Percentiles rank a stretch among this genome's conserved stretches.
These are phyloP conservation scores for Sclerotinia glacialis DNA, from an alignment of 2,329 filamentous ascomycete genomes.

Conservation along the genomic window DNA sequence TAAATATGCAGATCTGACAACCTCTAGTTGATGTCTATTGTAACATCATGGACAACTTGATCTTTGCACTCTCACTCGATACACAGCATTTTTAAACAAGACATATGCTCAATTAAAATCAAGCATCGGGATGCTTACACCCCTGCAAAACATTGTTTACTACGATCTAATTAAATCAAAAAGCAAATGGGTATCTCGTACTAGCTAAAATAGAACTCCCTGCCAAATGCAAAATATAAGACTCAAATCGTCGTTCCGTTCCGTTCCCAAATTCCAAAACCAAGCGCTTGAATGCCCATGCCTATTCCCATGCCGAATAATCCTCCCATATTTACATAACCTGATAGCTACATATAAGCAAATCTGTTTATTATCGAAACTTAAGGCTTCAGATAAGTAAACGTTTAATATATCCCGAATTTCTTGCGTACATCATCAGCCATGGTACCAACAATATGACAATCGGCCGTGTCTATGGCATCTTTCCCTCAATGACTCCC, in stretches of 20 bases:
- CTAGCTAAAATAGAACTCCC: conserved; percentile 18
- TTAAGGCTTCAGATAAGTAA: not conserved
- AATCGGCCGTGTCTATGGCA: not conserved
- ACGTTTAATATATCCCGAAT: not conserved
- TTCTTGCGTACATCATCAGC: not conserved
- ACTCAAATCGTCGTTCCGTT: not conserved
- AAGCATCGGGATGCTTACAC: not conserved
- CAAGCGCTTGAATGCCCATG: not conserved
- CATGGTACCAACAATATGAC: not conserved
- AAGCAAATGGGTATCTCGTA: conserved; percentile 25
- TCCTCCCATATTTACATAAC: not conserved
- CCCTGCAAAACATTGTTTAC: not conserved
- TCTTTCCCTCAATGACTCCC: conserved; percentile 22
- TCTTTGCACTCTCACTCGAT: not conserved
- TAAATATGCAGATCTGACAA: not conserved
- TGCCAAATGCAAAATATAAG: not conserved
- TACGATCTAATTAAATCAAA: not conserved
- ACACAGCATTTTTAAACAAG: not conserved
- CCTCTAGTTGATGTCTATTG: not conserved
- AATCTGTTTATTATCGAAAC: not conserved
- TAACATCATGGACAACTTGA: not conserved
- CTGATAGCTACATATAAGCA: not conserved
- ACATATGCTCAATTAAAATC: not conserved
- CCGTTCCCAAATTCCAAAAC: not conserved
- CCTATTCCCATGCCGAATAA: not conserved